Conservation (phyloP, 352 stramenopile genomes). For the Albugo candida region DNA sequence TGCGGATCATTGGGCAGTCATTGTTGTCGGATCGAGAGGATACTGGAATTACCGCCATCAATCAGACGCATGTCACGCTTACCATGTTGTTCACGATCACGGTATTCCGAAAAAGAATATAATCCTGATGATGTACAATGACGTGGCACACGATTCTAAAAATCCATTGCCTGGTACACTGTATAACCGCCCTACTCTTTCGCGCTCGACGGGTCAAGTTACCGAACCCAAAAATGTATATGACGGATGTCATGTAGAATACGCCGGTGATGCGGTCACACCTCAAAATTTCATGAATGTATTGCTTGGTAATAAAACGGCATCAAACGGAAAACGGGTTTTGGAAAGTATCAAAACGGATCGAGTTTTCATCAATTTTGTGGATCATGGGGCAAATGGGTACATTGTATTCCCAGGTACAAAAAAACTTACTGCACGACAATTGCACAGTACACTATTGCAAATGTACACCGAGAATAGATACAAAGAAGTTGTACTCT, state of each 20-base stretch:
- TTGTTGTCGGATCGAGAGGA: conserved; percentile 72
- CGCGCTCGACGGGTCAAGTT: conserved; percentile 13
- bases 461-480: conserved; percentile 68
- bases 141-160: conserved; percentile 49
- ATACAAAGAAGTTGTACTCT: conserved; percentile 84
- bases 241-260: conserved; percentile 62
- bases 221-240: conserved; percentile 66
- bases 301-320: conserved; percentile 49
- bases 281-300: conserved; percentile 78
- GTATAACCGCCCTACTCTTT: conserved; percentile 60
- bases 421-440: conserved; percentile 43
- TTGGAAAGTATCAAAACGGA: conserved; percentile 69
- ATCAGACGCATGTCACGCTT: conserved; percentile 77
- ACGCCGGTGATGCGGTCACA: conserved; percentile 54
- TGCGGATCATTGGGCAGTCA: conserved; percentile 78
- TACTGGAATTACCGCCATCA: conserved; percentile 87
- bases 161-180: conserved; percentile 80
- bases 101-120: conserved; percentile 78
- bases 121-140: conserved; percentile 87
- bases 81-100: conserved; percentile 76
- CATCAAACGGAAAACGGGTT: conserved; percentile 45
- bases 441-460: conserved; percentile 43
- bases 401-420: conserved; percentile 68
- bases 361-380: conserved; percentile 85
- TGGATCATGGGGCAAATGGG: conserved; percentile 77